Evolutionary conservation across 352 stramenopile genomes (phyloP).

Genomic region (Phytophthora niederhauseri): DNA sequence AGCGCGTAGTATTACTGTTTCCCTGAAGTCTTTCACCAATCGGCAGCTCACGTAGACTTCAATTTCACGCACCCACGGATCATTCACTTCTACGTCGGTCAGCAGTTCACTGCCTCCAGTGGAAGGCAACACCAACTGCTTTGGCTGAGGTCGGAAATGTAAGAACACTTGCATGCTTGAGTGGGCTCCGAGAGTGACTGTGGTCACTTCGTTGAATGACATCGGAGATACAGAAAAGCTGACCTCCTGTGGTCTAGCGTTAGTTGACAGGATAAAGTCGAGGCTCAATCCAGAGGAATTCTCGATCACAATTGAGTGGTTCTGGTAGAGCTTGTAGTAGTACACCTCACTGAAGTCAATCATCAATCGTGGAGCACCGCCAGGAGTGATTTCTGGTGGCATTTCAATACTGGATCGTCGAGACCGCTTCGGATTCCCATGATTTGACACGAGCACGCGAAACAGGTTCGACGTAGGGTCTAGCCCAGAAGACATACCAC

Average conservation of each 20-base stretch:
- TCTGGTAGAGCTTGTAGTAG: conserved; percentile 91
- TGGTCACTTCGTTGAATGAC: conserved; percentile 84
- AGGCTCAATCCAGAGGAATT: conserved; percentile 85
- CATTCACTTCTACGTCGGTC: conserved; percentile 30
- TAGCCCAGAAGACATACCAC: conserved; percentile 77
- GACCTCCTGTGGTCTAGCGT: conserved; percentile 76
- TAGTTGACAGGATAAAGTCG: conserved; percentile 89
- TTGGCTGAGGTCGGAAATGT: conserved; percentile 82
- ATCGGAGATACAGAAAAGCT: conserved; percentile 85
- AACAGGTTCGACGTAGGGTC: conserved; percentile 81
- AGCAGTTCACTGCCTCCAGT: conserved; percentile 11
- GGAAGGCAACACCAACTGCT: conserved; percentile 24
- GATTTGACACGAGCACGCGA: conserved; percentile 85
- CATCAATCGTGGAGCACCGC: conserved; percentile 44
- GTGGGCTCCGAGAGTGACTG: conserved; percentile 73
- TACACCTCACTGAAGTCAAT: conserved; percentile 90
- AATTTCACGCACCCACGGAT: conserved; percentile 83
- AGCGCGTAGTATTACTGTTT: conserved; percentile 80
- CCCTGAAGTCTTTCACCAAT: conserved; percentile 88
- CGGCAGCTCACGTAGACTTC: conserved; percentile 90
- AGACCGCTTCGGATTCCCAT: conserved; percentile 59
- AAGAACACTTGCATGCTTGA: conserved; percentile 85
- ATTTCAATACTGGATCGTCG: conserved; percentile 70
- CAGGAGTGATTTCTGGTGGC: conserved; percentile 22
- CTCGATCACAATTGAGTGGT: conserved; percentile 90